Base-by-base conservation (phyloP, 495 filamentous ascomycete species). In the Aspergillus asperescens region DNA sequence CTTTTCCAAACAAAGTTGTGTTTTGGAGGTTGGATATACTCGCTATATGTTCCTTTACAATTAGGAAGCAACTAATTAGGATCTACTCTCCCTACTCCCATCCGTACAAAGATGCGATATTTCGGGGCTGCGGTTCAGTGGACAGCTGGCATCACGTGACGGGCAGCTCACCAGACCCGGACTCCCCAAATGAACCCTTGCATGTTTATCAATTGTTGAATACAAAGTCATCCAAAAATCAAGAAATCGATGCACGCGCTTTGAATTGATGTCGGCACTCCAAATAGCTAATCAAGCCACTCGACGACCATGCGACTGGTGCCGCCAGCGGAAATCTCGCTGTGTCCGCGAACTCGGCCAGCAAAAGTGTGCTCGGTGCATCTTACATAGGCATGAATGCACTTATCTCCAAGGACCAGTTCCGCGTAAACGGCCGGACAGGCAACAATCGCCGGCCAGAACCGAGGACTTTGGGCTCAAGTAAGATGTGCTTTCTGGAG, bases 291-390 rank as follows among this genome's bases (percentile, higher is more conserved):
- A 12, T 19, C 31, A 34, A 16, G 31, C 31, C 10, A 23, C 9
- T 12, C 24, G 37, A 42, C 55, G 58, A 19, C 55, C 54, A 32
- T 61, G 58, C 42, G 58, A 61, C 35, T 45, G 45, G 25, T 55
- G 52, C 28, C 44, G 55, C 24, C 50, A 53, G 39, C 55, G 51
- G 39, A 61, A 57, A 41, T 61, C 51, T 42, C 51, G 55, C 49
- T 61, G 58, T 27, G 45, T 52, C 8, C 37, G 55, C 10, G 58
- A 61, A 9, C 7, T 15, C 12, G 55, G 13, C 8, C 54, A 57
- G 39, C 40, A 55, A n/a, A 61, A 44, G 19, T 61, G 58, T 40
- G 50, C 31, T 23, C 48, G 47, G 8, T 61, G 58, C 35, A 49
- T 37, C 2, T n/a, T 54, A 45, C 47, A 54, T 37, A 22, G 44